Evolutionary conservation across 768 basidiomycete genomes (phyloP), one percentile per base, ranked within the genome.

Genomic region (Mycena chlorophos): DNA sequence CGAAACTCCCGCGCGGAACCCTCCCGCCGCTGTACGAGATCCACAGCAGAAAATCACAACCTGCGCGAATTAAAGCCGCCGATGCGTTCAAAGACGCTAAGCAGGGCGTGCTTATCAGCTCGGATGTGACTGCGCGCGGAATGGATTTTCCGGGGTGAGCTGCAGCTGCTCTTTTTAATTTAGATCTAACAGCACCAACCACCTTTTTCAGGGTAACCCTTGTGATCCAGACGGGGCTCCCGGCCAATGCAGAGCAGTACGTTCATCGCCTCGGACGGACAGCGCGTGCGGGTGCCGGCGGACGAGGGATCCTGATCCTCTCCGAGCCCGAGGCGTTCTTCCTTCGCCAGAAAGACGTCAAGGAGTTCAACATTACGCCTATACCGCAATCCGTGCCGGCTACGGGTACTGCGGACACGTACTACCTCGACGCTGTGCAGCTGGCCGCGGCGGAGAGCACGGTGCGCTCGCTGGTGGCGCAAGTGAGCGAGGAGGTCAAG

Each of bases 181-280:
- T 37, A 22, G 26, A 19, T 31, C 48, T 47, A 43, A 48, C 23
- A n/a, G 51, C 23, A n/a, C 37, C 27, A n/a, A n/a, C n/a, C n/a
- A n/a, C n/a, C 17, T 42, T 27, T 46, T 8, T 13, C 60, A 81
- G 81, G 17, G 83, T 88, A 5, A 83, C 85, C 0, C 73, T 80
- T 1, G 80, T 88, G 42, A 62, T 86, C 5, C 86, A 88, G 65
- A 67, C 84, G 52, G 85, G 85, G 56, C 77, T 89, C 59, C 88
- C 89, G 13, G 78, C 82, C 0, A 79, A 84, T 52, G 77, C 83
- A 23, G 89, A 89, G 63, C 88, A 89, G 66, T 90, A 91, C 69
- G 84, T 91, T 52, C 89, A 90, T 63, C 81, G 89, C 20, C 84
- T 91, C 5, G 89, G 89, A 14, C 81, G 88, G 45, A 91, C 88